phyloP scores from a whole-genome alignment of 768 basidiomycete species.

The Psilocybe subaeruginosa region DNA sequence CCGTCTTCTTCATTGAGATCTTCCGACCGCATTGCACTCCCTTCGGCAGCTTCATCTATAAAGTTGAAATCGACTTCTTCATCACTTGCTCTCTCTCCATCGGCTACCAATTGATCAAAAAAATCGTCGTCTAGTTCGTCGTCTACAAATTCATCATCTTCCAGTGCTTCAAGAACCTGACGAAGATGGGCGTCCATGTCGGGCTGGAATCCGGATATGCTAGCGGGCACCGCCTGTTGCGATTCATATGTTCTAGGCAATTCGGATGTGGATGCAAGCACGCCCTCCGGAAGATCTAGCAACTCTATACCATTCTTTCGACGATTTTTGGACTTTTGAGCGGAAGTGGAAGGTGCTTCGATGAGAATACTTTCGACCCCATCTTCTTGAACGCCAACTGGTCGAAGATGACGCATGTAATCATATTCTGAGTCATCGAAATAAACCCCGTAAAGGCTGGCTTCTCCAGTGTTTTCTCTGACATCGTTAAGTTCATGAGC shows the following conservation, averaged over 20 bases:
- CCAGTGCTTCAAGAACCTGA: conserved; percentile 91
- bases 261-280: conserved; percentile 72
- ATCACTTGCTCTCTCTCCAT: conserved; percentile 66
- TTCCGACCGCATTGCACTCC: conserved; percentile 24
- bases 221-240: conserved; percentile 78
- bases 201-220: conserved; percentile 88
- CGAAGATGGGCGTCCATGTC: conserved; percentile 96
- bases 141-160: conserved; percentile 94
- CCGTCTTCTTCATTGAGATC: conserved; percentile 37
- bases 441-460: conserved; percentile 86
- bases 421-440: conserved; percentile 97
- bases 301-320: conserved; percentile 40
- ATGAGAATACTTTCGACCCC: conserved; percentile 82
- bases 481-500: conserved; percentile 49
- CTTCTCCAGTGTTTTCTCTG: conserved; percentile 78
- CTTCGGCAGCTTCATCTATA: conserved; percentile 48
- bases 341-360: conserved; percentile 62
- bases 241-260: conserved; percentile 76
- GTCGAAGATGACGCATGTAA: conserved; percentile 95
- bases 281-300: conserved; percentile 67
- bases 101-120: conserved; percentile 70
- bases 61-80: conserved; percentile 74
- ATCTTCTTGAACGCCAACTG: conserved; percentile 75
- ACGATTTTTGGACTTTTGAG: conserved; percentile 36
- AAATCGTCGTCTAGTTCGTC: conserved; percentile 75